A percentile compares a stretch with the other conserved stretches of the same genome.
phyloP scores from a whole-genome alignment of 2,329 filamentous ascomycete species.

The Talaromyces pinophilus region DNA sequence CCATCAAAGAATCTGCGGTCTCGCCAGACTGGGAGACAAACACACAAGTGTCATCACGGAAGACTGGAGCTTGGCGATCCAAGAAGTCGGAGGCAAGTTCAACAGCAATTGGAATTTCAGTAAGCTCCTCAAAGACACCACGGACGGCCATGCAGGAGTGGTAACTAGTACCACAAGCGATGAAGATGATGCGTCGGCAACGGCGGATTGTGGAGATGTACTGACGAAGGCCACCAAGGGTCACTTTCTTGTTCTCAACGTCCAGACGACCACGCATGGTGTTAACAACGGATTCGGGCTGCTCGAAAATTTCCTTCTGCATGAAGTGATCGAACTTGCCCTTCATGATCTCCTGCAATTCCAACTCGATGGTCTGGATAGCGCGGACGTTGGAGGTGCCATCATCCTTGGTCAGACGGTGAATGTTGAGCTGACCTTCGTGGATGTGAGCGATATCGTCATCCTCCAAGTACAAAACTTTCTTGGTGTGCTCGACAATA shows the following conservation, averaged over 20 bases:
- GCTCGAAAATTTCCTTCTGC: conserved; percentile 99
- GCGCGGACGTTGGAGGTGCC: conserved; percentile 95
- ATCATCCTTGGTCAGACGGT: conserved; percentile 95
- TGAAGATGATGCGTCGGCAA: conserved; percentile 97
- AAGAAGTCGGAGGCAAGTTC: conserved; percentile 98
- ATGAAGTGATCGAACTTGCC: conserved; percentile 99
- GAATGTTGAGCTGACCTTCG: conserved; percentile 98
- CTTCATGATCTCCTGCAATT: conserved; percentile 99
- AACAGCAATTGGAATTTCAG: conserved; percentile 95
- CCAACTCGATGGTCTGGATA: conserved; percentile 97
- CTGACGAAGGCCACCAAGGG: conserved; percentile 89
- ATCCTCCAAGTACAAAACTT: conserved; percentile 99
- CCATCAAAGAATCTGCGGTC: conserved; percentile 96
- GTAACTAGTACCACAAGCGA: conserved; percentile 96
- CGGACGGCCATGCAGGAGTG: conserved; percentile 99
- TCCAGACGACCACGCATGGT: conserved; percentile 99
- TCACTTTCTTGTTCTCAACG: conserved; percentile 88
- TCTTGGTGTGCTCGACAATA: conserved; percentile 99
- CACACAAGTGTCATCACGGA: conserved; percentile 98
- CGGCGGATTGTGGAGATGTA: conserved; percentile 96
- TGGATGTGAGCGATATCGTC: conserved; percentile 99
- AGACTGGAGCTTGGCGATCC: conserved; percentile 92
- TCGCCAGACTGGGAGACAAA: conserved; percentile 99
- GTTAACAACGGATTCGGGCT: conserved; percentile 98
- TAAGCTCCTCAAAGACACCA: conserved; percentile 95